Percentiles rank a stretch among this genome's conserved stretches.
Evolutionary conservation across 1,139 yeast species (phyloP).

Genomic region (Wickerhamomyces sp.): DNA sequence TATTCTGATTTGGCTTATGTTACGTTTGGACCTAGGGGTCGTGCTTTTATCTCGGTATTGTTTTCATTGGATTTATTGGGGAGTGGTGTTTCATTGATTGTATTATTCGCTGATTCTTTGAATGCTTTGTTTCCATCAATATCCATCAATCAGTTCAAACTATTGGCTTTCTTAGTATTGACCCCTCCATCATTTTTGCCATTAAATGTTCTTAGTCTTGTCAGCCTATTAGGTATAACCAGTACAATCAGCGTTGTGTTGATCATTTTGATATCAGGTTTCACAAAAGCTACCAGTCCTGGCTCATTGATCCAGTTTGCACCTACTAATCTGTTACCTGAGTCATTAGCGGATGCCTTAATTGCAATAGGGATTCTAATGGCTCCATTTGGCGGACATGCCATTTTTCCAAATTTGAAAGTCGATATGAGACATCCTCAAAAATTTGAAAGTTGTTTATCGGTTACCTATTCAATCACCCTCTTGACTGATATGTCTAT

Average conservation of each 20-base stretch:
- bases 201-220: slow-evolving; percentile 61
- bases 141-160: slow-evolving; percentile 47
- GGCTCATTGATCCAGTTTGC: slow-evolving; percentile 65
- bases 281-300: slow-evolving; percentile 48
- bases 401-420: slow-evolving; percentile 76
- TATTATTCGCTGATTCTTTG: slow-evolving; percentile 83
- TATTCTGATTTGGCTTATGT: slow-evolving; percentile 86
- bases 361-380: slow-evolving; percentile 70
- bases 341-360: slow-evolving; percentile 42
- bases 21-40: slow-evolving; percentile 59
- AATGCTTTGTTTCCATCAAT: slow-evolving; percentile 56
- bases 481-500: slow-evolving; percentile 67
- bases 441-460: slow-evolving; percentile 46
- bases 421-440: slow-evolving; percentile 79
- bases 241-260: slow-evolving; percentile 62
- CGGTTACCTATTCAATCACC: slow-evolving; percentile 60
- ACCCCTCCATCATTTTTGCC: slow-evolving; percentile 69
- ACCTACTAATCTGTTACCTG: slow-evolving; percentile 49
- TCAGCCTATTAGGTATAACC: slow-evolving; percentile 71
- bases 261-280: slow-evolving; percentile 59
- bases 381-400: slow-evolving; percentile 93
- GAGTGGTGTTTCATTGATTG: slow-evolving; percentile 69
- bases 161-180: slow-evolving; percentile 52
- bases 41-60: slow-evolving; percentile 61
- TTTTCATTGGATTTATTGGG: slow-evolving; percentile 78